Evolutionary conservation across 2,329 filamentous ascomycete genomes (phyloP).

Genomic region (Aspergillus costaricaensis): DNA sequence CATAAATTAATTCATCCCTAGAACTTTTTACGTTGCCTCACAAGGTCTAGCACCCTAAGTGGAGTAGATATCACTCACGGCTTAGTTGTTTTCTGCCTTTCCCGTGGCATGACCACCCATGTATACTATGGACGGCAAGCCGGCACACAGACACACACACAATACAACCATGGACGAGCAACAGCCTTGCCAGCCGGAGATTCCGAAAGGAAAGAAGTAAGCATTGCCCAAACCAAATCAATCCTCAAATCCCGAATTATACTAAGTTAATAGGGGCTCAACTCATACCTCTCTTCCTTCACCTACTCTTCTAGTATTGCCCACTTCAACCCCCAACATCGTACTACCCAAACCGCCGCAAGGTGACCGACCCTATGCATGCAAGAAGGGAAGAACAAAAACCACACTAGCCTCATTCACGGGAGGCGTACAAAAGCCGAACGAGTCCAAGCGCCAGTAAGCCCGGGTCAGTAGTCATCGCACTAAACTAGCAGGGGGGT

Average conservation of each 20-base stretch:
- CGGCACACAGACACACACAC: background rate
- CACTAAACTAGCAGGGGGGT: background rate
- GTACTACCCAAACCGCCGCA: background rate
- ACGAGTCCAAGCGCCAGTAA: conserved; percentile 1
- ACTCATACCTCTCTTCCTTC: background rate
- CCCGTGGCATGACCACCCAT: background rate
- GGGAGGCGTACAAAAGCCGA: background rate
- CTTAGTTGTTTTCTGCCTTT: background rate
- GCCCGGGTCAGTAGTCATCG: background rate
- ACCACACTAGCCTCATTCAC: background rate
- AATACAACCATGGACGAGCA: no score
- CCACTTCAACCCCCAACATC: background rate
- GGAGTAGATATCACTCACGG: background rate
- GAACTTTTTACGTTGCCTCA: no score
- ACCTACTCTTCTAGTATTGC: no score
- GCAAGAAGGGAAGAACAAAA: background rate
- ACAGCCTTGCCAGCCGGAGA: background rate
- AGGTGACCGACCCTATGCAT: background rate
- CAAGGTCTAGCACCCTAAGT: background rate
- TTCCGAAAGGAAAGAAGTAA: background rate
- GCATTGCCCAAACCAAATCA: background rate
- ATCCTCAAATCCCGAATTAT: background rate
- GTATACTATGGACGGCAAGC: conserved; percentile 1
- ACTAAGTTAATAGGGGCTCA: background rate
- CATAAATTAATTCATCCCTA: no score